Evolutionary conservation across 1,284 basidiomycete species (phyloP).

Genomic region (Ceratobasidium papillatum): DNA sequence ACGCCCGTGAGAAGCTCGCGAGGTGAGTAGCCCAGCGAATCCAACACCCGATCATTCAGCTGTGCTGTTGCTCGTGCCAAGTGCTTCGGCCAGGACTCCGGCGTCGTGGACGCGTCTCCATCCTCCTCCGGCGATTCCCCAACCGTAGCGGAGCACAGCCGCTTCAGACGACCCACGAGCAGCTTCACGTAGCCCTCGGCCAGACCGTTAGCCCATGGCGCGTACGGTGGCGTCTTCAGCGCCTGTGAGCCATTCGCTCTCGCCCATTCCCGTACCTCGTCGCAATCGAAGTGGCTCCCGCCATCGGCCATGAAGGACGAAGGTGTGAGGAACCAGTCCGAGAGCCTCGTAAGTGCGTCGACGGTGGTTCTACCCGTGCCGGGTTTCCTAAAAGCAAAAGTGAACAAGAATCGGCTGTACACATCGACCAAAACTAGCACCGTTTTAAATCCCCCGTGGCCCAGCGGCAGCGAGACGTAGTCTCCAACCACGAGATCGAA

Average conservation of each 20-base stretch:
- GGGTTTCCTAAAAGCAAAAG: slow-evolving; percentile 45
- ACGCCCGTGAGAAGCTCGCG: slow-evolving; percentile 44
- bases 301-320: slow-evolving; percentile 55
- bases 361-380: slow-evolving; percentile 49
- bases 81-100: slow-evolving; percentile 43
- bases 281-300: slow-evolving; percentile 54
- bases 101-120: background rate
- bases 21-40: slow-evolving; percentile 41
- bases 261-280: slow-evolving; percentile 51
- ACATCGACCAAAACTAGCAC: slow-evolving; percentile 11
- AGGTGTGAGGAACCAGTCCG: slow-evolving; percentile 45
- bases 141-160: slow-evolving; percentile 51
- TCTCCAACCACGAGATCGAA: slow-evolving; percentile 32
- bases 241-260: slow-evolving; percentile 38
- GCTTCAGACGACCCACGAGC: slow-evolving; percentile 49
- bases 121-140: slow-evolving; percentile 45
- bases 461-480: slow-evolving; percentile 23
- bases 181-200: slow-evolving; percentile 49
- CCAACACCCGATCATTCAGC: slow-evolving; percentile 43
- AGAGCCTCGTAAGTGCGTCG: slow-evolving; percentile 47
- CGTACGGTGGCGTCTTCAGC: slow-evolving; percentile 52
- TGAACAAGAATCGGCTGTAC: slow-evolving; percentile 5
- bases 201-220: slow-evolving; percentile 56
- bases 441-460: slow-evolving; percentile 17
- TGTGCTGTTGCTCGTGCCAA: slow-evolving; percentile 26